These are phyloP conservation scores for Dimocarpus longan DNA, from an alignment of 345 rosid species.

Conservation along the genomic window DNA sequence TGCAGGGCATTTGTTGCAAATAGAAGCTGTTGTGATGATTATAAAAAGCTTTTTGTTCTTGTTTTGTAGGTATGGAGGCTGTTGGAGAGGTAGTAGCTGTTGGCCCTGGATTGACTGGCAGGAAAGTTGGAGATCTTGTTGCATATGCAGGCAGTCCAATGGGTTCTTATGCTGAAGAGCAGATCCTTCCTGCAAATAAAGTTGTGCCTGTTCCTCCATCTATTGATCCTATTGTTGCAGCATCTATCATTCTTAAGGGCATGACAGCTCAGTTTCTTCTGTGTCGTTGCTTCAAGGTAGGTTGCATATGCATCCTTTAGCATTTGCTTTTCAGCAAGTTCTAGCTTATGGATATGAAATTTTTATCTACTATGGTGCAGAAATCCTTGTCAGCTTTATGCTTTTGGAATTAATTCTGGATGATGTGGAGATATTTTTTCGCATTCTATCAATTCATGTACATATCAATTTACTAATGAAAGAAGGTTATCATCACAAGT, in stretches of 20 bases:
- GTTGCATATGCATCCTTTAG: conserved; percentile 6
- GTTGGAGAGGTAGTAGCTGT: conserved; percentile 87
- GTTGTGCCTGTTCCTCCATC: conserved; percentile 88
- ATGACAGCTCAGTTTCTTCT: conserved; percentile 84
- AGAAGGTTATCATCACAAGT: not conserved
- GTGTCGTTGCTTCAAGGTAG: conserved; percentile 83
- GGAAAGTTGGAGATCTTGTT: conserved; percentile 81
- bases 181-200: conserved; percentile 74
- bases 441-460: not conserved
- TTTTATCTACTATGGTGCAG: not conserved
- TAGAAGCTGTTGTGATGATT: not conserved
- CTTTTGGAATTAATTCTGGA: no score
- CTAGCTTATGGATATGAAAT: not conserved
- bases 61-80: conserved; percentile 74
- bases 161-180: conserved; percentile 93
- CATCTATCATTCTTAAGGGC: conserved; percentile 82
- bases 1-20: not conserved
- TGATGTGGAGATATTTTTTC: not conserved
- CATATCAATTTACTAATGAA: not conserved
- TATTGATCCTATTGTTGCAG: conserved; percentile 69
- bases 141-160: conserved; percentile 76
- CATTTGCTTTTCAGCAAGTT: not conserved
- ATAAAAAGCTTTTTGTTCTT: conserved; percentile 28
- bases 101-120: conserved; percentile 79
- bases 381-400: no score